Evolutionary conservation across 169 alveolate species (phyloP), one percentile per base, ranked within the genome.

Genomic region (Eimeria praecox): DNA sequence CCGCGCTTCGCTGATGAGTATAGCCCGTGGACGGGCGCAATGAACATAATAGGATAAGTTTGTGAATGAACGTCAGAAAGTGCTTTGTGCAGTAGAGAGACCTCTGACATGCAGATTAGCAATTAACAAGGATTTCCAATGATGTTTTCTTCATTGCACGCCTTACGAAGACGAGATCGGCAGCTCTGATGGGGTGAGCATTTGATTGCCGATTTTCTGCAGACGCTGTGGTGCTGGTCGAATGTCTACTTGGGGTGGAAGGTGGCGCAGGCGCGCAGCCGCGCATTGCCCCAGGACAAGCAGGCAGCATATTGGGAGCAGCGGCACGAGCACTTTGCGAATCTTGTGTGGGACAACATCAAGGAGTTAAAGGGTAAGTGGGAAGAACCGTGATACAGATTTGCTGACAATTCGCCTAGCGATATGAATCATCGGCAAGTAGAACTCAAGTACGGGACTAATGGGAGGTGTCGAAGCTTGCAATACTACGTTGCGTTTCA

Each of bases 261-360:
- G 62, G 97, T 96, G 64, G 98, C 98, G 46, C 97, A 97, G 96
- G 97, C 97, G 54, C 97, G 97, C 83, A 96, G 98, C 40, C 96
- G 97, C 64, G 96, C 95, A 91, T 92, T 97, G 94, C 97, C 98
- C 14, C 73, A 87, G 85, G 98, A 97, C 66, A 98, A 97, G 66
- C 96, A 97, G 86, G 97, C 97, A 62, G 97, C 96, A 64, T 98
- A 97, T 96, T 98, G 99, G 99, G 98, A 97, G 92, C 97, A 98
- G 85, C 96, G 97, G 64, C 99, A 98, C 94, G 97, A 97, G 75
- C 98, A 97, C 59, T 97, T 98, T 96, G 99, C 99, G 2, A 97
- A 97, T 46, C 93, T 97, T 62, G 97, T 98, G 78, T 96, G 98
- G 97, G 97, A 96, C 62, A 98, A 97, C 96, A 98, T 98, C 77